Conservation (phyloP, 1,284 basidiomycete genomes). For the Exsudoporus floridanus region DNA sequence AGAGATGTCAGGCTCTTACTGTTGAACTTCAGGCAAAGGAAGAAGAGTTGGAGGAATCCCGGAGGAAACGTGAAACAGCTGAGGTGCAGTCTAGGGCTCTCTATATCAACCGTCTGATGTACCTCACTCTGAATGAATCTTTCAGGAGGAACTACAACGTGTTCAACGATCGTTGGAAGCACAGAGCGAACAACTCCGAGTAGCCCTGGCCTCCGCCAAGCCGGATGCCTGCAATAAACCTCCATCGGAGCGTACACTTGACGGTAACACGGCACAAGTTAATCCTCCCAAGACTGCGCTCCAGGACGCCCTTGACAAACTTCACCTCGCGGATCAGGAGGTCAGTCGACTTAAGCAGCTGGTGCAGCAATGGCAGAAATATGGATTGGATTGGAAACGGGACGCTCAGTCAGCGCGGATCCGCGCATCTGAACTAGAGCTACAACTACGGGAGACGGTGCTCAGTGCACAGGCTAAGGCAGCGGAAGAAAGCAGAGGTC, state of each 20-base stretch:
- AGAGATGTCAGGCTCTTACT: slow-evolving; percentile 20
- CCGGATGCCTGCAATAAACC: neutral
- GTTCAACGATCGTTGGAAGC: slow-evolving; percentile 16
- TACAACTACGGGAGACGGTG: slow-evolving; percentile 11
- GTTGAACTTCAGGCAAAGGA: slow-evolving; percentile 24
- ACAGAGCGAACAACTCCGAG: slow-evolving; percentile 24
- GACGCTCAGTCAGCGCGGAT: slow-evolving; percentile 20
- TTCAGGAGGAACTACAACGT: slow-evolving; percentile 23
- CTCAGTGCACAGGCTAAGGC: slow-evolving; percentile 11
- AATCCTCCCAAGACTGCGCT: slow-evolving; percentile 1
- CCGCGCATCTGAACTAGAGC: slow-evolving; percentile 18
- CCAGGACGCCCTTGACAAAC: slow-evolving; percentile 12
- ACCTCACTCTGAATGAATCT: slow-evolving; percentile 7
- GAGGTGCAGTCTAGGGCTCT: slow-evolving; percentile 20
- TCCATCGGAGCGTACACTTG: slow-evolving; percentile 5
- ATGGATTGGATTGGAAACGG: slow-evolving; percentile 29
- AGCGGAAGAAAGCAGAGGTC: slow-evolving; percentile 11
- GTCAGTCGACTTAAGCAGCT: slow-evolving; percentile 23
- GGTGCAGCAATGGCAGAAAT: slow-evolving; percentile 28
- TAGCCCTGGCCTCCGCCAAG: slow-evolving; percentile 15
- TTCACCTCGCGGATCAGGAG: slow-evolving; percentile 20
- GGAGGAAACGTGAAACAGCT: slow-evolving; percentile 14
- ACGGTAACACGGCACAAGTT: slow-evolving; percentile 7
- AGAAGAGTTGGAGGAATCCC: slow-evolving; percentile 21
- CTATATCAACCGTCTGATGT: neutral